These are phyloP conservation scores for Collybia nuda DNA, from an alignment of 768 basidiomycete species.

Conservation along the genomic window DNA sequence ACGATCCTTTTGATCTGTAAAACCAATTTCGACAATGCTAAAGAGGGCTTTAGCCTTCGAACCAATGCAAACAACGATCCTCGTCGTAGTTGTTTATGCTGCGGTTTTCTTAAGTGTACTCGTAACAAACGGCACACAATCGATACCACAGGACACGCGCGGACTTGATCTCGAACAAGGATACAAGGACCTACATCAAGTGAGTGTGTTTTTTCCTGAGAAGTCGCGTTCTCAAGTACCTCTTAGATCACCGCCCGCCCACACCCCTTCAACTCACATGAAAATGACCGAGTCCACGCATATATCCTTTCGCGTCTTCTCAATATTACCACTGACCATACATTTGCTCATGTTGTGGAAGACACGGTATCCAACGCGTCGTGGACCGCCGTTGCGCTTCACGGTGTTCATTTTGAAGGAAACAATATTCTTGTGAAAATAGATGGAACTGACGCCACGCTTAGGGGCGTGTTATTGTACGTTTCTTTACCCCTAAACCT, in stretches of 20 bases:
- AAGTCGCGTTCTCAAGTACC: too few relatives aligned
- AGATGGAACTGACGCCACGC: conserved; percentile 44
- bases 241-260: conserved; percentile 53
- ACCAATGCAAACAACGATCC: conserved; percentile 25
- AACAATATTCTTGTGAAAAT: conserved; percentile 69
- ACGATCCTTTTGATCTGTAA: too few relatives aligned
- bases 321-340: conserved; percentile 39
- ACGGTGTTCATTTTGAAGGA: conserved; percentile 59
- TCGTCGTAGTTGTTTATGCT: conserved; percentile 48
- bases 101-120: conserved; percentile 45
- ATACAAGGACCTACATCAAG: conserved; percentile 57
- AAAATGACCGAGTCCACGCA: conserved; percentile 65
- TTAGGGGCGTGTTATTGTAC: conserved; percentile 54
- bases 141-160: conserved; percentile 40
- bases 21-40: too few relatives aligned
- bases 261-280: conserved; percentile 77
- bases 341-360: conserved; percentile 49
- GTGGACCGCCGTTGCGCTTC: neutral
- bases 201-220: conserved; percentile 25
- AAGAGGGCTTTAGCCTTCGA: too few relatives aligned
- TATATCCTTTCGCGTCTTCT: conserved; percentile 58
- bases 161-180: conserved; percentile 53
- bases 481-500: too few relatives aligned
- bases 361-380: conserved; percentile 33
- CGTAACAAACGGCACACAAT: conserved; percentile 46